Evolutionary conservation across 2,329 filamentous ascomycete species (phyloP).

Genomic region (Claviceps digitariae): DNA sequence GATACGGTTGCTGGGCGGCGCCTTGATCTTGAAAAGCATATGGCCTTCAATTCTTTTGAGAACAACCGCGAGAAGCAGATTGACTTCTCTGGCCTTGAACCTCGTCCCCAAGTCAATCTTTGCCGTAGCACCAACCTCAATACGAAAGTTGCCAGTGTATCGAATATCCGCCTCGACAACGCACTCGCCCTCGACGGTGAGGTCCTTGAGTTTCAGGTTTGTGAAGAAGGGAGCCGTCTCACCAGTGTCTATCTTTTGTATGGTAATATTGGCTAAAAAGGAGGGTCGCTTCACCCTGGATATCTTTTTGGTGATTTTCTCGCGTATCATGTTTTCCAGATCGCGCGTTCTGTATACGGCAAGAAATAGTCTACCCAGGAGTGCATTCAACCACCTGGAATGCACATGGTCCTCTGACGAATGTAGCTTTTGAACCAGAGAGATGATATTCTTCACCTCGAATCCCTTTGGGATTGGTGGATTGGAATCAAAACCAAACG

Average conservation of each 20-base stretch:
- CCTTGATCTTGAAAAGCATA: constrained; percentile 74
- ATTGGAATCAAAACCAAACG: constrained; percentile 35
- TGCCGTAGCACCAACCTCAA: constrained; percentile 86
- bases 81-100: constrained; percentile 84
- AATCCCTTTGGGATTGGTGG: constrained; percentile 63
- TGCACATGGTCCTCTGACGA: constrained; percentile 84
- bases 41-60: constrained; percentile 79
- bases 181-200: constrained; percentile 85
- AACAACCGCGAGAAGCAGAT: constrained; percentile 74
- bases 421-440: constrained; percentile 79
- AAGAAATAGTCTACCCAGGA: constrained; percentile 79
- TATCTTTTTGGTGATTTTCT: constrained; percentile 93
- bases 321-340: constrained; percentile 63
- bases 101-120: constrained; percentile 79
- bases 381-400: constrained; percentile 84
- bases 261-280: constrained; percentile 73
- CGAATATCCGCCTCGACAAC: constrained; percentile 75
- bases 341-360: constrained; percentile 75
- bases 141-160: constrained; percentile 77
- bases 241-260: constrained; percentile 74
- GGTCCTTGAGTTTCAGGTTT: constrained; percentile 73
- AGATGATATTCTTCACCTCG: constrained; percentile 75
- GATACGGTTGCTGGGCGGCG: constrained; percentile 86
- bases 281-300: constrained; percentile 82
- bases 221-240: constrained; percentile 79